Percentiles rank a stretch among this genome's conserved stretches.
Conservation (phyloP, 345 rosid genomes). For the Physaria fendleri region DNA sequence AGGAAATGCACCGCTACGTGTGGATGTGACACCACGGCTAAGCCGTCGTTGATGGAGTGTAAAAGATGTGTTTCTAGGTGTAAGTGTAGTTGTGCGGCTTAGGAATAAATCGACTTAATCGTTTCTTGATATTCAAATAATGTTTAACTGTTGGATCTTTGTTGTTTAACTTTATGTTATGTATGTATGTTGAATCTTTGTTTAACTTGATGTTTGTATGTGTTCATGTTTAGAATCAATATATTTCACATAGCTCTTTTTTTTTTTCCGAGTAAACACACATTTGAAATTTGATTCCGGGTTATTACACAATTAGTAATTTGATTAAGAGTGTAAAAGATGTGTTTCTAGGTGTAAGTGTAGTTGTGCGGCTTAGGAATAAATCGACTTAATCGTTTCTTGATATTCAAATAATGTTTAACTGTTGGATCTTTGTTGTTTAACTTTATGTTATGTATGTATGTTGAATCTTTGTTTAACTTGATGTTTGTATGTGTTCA, state of each 20-base stretch:
- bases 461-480: background rate
- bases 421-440: background rate
- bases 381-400: background rate
- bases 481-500: no score
- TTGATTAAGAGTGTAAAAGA: no score
- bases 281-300: no score
- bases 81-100: constrained; percentile 56
- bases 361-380: constrained; percentile 38
- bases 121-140: constrained; percentile 3
- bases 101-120: background rate
- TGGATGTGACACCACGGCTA: constrained; percentile 37
- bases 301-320: no score
- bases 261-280: no score
- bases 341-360: constrained; percentile 72
- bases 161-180: background rate
- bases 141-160: constrained; percentile 9
- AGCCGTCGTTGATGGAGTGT: constrained; percentile 49
- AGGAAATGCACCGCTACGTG: constrained; percentile 42
- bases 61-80: constrained; percentile 63
- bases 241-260: no score
- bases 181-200: background rate
- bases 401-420: constrained; percentile 4
- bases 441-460: background rate
- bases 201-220: no score
- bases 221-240: no score